Evolutionary conservation across 148 eudicot genomes (phyloP), one percentile per base, ranked within the genome.

Genomic region (Oxyria digyna): DNA sequence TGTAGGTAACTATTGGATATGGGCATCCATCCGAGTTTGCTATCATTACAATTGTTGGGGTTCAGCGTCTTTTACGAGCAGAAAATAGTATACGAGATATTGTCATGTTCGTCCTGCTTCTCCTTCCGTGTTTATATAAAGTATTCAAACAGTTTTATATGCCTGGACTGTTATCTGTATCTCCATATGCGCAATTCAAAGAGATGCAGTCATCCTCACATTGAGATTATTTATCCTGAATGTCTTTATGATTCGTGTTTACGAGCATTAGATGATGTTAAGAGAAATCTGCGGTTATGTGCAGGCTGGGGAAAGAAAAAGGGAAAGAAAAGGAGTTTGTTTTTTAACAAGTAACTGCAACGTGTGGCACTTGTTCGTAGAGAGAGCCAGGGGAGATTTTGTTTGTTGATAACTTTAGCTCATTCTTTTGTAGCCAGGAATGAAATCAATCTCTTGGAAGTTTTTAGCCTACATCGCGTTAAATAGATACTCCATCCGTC

Each of bases 1-100:
- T 74, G 74, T 76, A 90, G 97, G 94, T 90, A 42, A 74, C 76
- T 49, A 76, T 91, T 71, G 85, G 82, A 8, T 80, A 70, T 73
- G 90, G 83, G 69, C 75, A 75, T 33, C 75, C 71, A 55, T 42
- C 82, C 24, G 92, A 88, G 64, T 87, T 91, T 70, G 79, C 87
- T 8, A 81, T 91, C 32, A 66, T 68, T 59, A 81, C 77, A 74
- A 65, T 80, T 50, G 69, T 45, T 55, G 87, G 88, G 12, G 77
- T n/a, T 69, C 85, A 79, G 76, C 87, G 76, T 59, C 70, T 76
- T 42, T 70, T 91, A 59, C 79, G 80, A 68, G 90, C 81, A 38
- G 92, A 91, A 15, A 77, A 69, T 59, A 76, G 57, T 65, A 55
- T 75, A 64, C 35, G 70, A 15, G 88, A 90, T 72, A 77, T 81